These are phyloP conservation scores for Davidsoniella virescens DNA, from an alignment of 2,329 filamentous ascomycete genomes.

Conservation along the genomic window DNA sequence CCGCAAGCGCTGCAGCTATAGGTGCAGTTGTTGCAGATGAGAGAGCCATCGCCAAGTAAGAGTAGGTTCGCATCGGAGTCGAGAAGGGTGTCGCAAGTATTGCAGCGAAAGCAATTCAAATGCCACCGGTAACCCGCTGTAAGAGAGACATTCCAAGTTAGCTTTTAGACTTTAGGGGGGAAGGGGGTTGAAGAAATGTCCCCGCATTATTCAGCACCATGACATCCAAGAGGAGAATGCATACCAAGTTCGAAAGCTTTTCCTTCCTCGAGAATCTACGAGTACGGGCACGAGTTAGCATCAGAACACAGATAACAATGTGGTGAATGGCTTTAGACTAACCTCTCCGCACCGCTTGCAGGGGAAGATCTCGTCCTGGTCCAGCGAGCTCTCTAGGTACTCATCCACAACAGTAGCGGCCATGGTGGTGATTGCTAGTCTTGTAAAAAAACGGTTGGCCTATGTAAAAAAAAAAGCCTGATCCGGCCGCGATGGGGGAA, in stretches of 20 bases:
- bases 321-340: slow-evolving; percentile 19
- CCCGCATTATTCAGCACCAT: not conserved
- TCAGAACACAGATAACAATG: not conserved
- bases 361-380: slow-evolving; percentile 69
- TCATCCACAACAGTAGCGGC: slow-evolving; percentile 36
- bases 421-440: slow-evolving; percentile 20
- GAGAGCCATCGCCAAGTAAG: slow-evolving; percentile 87
- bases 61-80: slow-evolving; percentile 97
- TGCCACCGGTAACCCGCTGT: slow-evolving; percentile 93
- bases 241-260: slow-evolving; percentile 94
- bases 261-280: slow-evolving; percentile 88
- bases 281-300: slow-evolving; percentile 11
- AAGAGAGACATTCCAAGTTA: not conserved
- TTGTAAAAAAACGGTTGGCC: not conserved
- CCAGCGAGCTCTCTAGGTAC: slow-evolving; percentile 49
- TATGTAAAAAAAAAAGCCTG: not conserved
- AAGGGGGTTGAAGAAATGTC: slow-evolving; percentile 9
- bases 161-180: not conserved
- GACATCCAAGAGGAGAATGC: slow-evolving; percentile 18
- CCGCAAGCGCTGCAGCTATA: slow-evolving; percentile 95
- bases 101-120: slow-evolving; percentile 96
- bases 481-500: not conserved
- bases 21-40: slow-evolving; percentile 98
- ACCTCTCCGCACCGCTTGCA: slow-evolving; percentile 93
- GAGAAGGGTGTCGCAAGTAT: slow-evolving; percentile 85